These are phyloP conservation scores for Botrytis fabae DNA, from an alignment of 2,329 filamentous ascomycete species.

Conservation along the genomic window DNA sequence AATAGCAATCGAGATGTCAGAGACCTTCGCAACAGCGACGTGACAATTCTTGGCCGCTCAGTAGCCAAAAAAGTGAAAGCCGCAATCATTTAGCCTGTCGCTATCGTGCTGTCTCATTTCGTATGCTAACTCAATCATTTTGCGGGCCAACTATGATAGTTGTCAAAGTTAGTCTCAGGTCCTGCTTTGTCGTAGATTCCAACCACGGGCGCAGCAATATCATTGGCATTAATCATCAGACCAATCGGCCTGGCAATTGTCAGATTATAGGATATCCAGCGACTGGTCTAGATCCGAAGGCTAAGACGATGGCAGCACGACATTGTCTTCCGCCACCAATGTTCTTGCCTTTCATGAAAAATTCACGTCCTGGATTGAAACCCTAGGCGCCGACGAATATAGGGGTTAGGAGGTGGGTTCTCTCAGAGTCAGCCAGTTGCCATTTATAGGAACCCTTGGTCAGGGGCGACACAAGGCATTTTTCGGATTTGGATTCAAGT, in stretches of 20 bases:
- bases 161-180: background rate
- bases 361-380: background rate
- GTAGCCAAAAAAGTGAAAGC: background rate
- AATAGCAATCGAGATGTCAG: background rate
- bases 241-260: background rate
- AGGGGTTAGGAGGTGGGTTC: background rate
- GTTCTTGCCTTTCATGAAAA: background rate
- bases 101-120: background rate
- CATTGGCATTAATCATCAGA: background rate
- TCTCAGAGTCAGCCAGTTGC: background rate
- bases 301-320: background rate
- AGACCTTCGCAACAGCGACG: background rate
- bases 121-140: background rate
- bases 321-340: background rate
- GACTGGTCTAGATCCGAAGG: background rate
- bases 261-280: background rate
- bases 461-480: background rate
- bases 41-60: background rate
- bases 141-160: background rate
- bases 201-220: background rate
- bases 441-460: background rate
- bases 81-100: background rate
- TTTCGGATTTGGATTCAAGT: background rate
- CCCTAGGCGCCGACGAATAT: background rate
- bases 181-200: background rate